Percentiles rank a stretch among this genome's conserved stretches.
Evolutionary conservation across 352 stramenopile genomes (phyloP).

Genomic region (Nothophytophthora sp.): DNA sequence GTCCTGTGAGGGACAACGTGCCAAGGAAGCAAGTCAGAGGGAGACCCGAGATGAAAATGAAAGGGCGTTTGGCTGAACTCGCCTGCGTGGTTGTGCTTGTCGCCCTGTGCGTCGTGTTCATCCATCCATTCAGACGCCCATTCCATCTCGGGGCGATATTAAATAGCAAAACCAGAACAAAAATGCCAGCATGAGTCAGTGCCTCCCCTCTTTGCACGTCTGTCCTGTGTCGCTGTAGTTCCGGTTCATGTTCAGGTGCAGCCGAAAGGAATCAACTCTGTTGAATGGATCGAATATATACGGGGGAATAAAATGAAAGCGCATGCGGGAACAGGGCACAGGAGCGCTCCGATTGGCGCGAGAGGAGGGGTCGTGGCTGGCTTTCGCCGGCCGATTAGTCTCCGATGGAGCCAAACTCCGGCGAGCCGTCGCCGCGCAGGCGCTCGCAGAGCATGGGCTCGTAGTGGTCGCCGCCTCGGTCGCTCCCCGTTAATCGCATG

Average conservation of each 20-base stretch:
- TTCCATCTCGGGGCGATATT: slow-evolving; percentile 3
- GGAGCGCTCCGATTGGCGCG: neutral
- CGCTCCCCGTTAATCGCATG: slow-evolving; percentile 84
- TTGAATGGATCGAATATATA: slow-evolving; percentile 21
- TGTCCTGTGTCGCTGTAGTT: too few species aligned
- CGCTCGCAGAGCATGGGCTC: slow-evolving; percentile 87
- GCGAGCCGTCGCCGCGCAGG: slow-evolving; percentile 80
- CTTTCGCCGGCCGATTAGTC: slow-evolving; percentile 35
- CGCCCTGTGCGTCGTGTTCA: slow-evolving; percentile 10
- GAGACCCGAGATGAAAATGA: slow-evolving; percentile 30
- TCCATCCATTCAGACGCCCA: slow-evolving; percentile 6
- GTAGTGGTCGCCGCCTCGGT: slow-evolving; percentile 87
- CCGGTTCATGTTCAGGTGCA: too few species aligned
- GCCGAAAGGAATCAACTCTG: too few species aligned
- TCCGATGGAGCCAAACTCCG: slow-evolving; percentile 83
- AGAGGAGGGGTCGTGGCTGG: neutral
- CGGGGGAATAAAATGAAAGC: slow-evolving; percentile 18
- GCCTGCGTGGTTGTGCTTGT: slow-evolving; percentile 33
- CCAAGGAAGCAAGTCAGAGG: slow-evolving; percentile 9
- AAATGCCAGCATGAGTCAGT: neutral
- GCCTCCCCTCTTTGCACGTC: too few species aligned
- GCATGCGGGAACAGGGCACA: too few species aligned
- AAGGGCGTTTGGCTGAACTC: slow-evolving; percentile 25
- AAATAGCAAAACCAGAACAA: slow-evolving; percentile 7
- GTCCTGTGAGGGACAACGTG: slow-evolving; percentile 1